These are phyloP conservation scores for Xylaria bambusicola DNA, from an alignment of 495 filamentous ascomycete species.

Conservation along the genomic window DNA sequence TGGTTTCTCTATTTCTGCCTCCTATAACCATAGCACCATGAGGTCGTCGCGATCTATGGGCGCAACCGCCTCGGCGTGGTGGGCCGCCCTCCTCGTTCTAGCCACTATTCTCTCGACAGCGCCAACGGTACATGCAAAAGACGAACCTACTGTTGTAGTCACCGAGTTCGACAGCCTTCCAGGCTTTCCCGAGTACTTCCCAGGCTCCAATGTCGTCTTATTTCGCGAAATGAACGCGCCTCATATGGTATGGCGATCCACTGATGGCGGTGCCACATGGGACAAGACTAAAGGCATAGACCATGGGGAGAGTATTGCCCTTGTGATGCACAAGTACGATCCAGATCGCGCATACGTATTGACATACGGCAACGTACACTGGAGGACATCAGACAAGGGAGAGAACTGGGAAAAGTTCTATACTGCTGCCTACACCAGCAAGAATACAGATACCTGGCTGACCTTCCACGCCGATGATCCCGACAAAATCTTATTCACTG, in stretches of 20 bases:
- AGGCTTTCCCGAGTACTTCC: constrained; percentile 74
- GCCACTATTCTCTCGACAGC: constrained; percentile 34
- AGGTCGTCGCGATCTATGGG: constrained; percentile 47
- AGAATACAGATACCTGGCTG: constrained; percentile 52
- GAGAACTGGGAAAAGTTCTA: constrained; percentile 76
- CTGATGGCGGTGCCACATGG: constrained; percentile 79
- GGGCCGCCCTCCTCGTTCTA: constrained; percentile 33
- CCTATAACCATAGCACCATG: constrained; percentile 39
- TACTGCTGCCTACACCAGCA: constrained; percentile 50
- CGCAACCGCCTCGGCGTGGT: constrained; percentile 44
- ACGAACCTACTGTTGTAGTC: constrained; percentile 49
- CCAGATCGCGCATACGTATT: constrained; percentile 75
- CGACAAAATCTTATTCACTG: constrained; percentile 80
- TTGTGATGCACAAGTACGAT: constrained; percentile 77
- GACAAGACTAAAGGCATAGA: constrained; percentile 61
- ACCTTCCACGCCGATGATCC: constrained; percentile 79
- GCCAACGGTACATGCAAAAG: constrained; percentile 45
- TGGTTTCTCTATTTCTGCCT: constrained; percentile 24
- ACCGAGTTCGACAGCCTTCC: constrained; percentile 65
- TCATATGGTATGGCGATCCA: constrained; percentile 67
- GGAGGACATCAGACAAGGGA: constrained; percentile 77
- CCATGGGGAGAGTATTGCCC: constrained; percentile 57
- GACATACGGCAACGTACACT: constrained; percentile 66
- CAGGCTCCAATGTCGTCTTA: constrained; percentile 76
- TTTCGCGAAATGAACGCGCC: constrained; percentile 55